Conservation (phyloP, 306 rosid species). For the Fragaria iinumae region DNA sequence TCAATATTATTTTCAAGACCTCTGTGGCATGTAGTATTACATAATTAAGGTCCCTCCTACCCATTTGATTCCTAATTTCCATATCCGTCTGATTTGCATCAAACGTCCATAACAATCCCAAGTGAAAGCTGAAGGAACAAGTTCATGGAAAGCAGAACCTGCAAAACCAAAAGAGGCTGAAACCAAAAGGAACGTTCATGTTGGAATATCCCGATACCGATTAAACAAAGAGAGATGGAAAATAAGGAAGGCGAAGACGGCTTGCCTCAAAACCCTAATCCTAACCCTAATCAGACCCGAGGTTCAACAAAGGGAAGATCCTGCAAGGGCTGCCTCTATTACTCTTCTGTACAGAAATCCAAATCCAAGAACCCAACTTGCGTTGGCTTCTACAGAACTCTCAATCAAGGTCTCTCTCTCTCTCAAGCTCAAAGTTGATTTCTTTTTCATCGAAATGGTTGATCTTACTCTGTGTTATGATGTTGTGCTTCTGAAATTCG, state of each 20-base stretch:
- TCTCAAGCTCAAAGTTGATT: neutral
- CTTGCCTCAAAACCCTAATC: constrained; percentile 23
- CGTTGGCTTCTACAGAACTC: constrained; percentile 60
- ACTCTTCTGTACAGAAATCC: constrained; percentile 61
- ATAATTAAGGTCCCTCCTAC: too few relatives aligned
- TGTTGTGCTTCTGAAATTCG: neutral
- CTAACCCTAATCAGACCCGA: constrained; percentile 25
- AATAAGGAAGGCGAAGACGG: constrained; percentile 27
- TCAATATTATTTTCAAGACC: too few relatives aligned
- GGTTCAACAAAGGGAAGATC: constrained; percentile 52
- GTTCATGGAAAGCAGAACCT: neutral
- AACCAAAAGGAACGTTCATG: neutral
- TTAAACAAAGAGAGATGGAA: neutral
- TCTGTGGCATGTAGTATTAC: too few relatives aligned
- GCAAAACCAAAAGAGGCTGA: neutral
- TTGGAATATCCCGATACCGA: neutral
- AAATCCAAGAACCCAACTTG: constrained; percentile 67
- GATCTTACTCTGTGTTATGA: neutral
- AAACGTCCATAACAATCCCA: too few relatives aligned
- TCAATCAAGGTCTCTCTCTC: constrained; percentile 47
- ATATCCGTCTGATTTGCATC: too few relatives aligned
- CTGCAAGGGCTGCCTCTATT: constrained; percentile 74
- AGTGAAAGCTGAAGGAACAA: neutral
- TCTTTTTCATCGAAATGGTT: neutral
- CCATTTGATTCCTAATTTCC: too few relatives aligned